Conservation (phyloP, 805 yeast species). For the Yamadazyma phyllophila region DNA sequence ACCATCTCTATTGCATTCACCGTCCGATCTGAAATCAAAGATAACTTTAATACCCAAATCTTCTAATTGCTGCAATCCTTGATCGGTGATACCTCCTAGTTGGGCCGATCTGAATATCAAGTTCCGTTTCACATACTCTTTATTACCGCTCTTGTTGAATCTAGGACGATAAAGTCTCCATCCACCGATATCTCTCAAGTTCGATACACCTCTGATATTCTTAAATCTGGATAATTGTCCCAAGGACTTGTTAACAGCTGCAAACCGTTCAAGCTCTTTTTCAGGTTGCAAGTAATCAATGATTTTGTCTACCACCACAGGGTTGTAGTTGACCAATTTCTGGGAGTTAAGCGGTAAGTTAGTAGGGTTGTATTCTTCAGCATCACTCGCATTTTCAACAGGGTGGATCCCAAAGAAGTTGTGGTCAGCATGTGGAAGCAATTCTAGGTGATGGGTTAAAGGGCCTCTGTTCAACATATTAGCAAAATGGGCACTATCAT, state of each 20-base stretch:
- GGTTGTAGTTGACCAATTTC: conserved; percentile 56
- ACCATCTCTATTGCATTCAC: conserved; percentile 52
- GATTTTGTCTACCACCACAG: conserved; percentile 48
- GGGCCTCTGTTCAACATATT: conserved; percentile 56
- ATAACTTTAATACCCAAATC: conserved; percentile 50
- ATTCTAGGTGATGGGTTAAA: conserved; percentile 45
- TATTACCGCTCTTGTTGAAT: conserved; percentile 18
- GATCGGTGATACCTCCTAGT: conserved; percentile 48
- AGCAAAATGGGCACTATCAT: conserved; percentile 60
- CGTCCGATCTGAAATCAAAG: conserved; percentile 66
- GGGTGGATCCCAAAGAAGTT: conserved; percentile 60
- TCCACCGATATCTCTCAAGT: conserved; percentile 82
- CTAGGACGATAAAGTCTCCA: conserved; percentile 46
- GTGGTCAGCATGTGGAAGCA: conserved; percentile 76
- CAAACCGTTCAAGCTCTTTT: conserved; percentile 55
- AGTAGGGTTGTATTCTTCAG: conserved; percentile 33
- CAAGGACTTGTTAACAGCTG: conserved; percentile 30
- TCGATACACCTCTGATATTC: conserved; percentile 61
- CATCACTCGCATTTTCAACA: conserved; percentile 33
- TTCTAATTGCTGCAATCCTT: conserved; percentile 44
- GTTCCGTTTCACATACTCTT: conserved; percentile 50
- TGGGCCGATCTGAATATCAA: conserved; percentile 63
- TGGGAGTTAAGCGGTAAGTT: conserved; percentile 44
- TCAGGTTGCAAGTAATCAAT: conserved; percentile 47
- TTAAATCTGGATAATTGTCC: conserved; percentile 57